A percentile compares a stretch with the other conserved stretches of the same genome.
These are phyloP conservation scores for Aphanomyces euteiches DNA, from an alignment of 352 stramenopile genomes.

Conservation along the genomic window DNA sequence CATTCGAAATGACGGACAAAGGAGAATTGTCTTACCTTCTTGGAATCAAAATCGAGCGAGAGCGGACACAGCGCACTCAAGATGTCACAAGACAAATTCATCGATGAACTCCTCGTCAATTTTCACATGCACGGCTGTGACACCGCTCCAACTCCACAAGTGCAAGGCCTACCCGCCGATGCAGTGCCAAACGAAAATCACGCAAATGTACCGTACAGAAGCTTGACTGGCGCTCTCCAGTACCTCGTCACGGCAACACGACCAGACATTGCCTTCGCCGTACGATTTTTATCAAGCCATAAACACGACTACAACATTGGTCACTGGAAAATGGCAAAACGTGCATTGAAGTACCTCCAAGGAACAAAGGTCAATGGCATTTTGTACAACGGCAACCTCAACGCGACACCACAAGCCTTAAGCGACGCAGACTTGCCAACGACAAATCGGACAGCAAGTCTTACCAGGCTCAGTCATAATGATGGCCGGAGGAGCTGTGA, in stretches of 20 bases:
- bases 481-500: too few species aligned
- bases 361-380: neutral
- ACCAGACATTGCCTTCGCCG: constrained; percentile 7
- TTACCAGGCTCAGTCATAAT: too few species aligned
- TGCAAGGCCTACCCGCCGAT: neutral
- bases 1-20: neutral
- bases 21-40: neutral
- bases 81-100: constrained; percentile 1
- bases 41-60: too few species aligned
- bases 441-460: neutral
- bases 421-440: constrained; percentile 6
- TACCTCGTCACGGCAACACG: neutral
- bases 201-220: neutral
- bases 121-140: neutral
- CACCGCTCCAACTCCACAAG: neutral
- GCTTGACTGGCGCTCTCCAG: neutral
- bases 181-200: neutral
- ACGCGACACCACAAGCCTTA: neutral
- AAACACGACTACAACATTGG: neutral
- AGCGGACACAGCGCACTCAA: too few species aligned
- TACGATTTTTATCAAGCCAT: neutral
- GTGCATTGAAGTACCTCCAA: neutral
- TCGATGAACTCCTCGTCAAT: too few species aligned
- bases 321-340: neutral
- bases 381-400: neutral